Evolutionary conservation across 1,284 basidiomycete genomes (phyloP), one percentile per base, ranked within the genome.

Genomic region (Sporisorium iseilematis-ciliati): DNA sequence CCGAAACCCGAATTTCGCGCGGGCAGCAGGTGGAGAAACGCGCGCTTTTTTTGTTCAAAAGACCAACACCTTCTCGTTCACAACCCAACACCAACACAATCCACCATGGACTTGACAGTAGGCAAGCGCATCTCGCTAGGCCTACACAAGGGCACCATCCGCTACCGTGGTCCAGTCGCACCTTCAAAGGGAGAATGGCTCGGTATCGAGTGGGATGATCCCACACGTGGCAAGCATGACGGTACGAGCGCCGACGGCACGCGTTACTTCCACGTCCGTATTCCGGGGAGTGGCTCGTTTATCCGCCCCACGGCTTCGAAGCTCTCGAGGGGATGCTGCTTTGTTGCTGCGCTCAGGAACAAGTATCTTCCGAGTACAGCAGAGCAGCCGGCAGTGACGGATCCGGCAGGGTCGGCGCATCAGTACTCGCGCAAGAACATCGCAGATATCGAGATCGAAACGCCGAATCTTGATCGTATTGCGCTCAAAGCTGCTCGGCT

Each of bases 171-270:
- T 3, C 75, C 86, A 1, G 90, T 96, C 16, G 87, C 90, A 16
- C 89, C 89, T 20, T 90, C 92, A 0, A 82, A 86, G 8, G 93
- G 92, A 11, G 78, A 86, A 16, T 99, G 96, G 95, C 89, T 95
- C 5, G 96, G 96, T 14, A 89, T 98, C 55, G 95, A 98, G 87
- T 99, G 95, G 93, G 96, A 99, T 81, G 91, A 94, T 81, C 88
- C 91, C 6, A 67, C 84, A 1, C 89, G 93, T 57, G 95, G 95
- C 26, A 96, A 92, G 85, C 95, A 98, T 84, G 90, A 91, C 77
- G 96, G 96, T 12, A 85, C 88, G 61, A 58, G 55, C 40, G 93
- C 92, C 84, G 90, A 93, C 74, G 92, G 91, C 38, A 89, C 87
- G 60, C 88, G 88, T 38, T 95, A 97, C 85, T 99, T 98, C 84